A percentile compares a stretch with the other conserved stretches of the same genome.
These are phyloP conservation scores for Physcomitrellopsis africana DNA, from an alignment of 225 moss, liverwort and hornwort genomes.

Conservation along the genomic window DNA sequence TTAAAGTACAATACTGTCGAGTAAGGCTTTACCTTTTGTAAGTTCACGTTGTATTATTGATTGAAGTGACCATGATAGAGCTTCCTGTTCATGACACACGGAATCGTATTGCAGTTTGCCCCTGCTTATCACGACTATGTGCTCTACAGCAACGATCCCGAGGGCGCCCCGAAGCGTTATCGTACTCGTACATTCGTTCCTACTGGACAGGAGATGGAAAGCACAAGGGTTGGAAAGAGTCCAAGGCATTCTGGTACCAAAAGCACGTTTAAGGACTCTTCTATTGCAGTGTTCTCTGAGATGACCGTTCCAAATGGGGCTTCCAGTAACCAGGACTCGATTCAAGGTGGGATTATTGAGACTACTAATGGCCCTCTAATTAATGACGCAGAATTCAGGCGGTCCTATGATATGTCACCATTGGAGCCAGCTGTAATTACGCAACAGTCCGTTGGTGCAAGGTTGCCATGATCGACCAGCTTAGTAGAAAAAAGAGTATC, in stretches of 20 bases:
- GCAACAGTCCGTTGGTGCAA: conserved; percentile 43
- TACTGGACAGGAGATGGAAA: conserved; percentile 94
- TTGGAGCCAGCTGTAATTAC: conserved; percentile 56
- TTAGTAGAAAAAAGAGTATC: conserved; percentile 24
- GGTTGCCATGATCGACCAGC: conserved; percentile 57
- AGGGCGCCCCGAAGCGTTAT: conserved; percentile 74
- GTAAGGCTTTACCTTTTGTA: too few species aligned
- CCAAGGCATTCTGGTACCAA: conserved; percentile 18
- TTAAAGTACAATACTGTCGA: too few species aligned
- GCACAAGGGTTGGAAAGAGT: conserved; percentile 52
- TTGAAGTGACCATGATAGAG: not conserved
- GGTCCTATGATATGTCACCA: conserved; percentile 70
- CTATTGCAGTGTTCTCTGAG: too few species aligned
- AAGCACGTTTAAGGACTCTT: conserved; percentile 12
- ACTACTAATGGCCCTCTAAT: conserved; percentile 54
- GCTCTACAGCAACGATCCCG: conserved; percentile 94
- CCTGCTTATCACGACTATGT: conserved; percentile 98
- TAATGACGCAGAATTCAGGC: conserved; percentile 46
- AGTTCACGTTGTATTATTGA: not conserved
- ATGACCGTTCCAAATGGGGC: conserved; percentile 19
- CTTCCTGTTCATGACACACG: conserved; percentile 16
- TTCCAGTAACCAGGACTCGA: conserved; percentile 20
- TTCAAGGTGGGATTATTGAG: conserved; percentile 44
- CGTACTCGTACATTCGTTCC: conserved; percentile 90
- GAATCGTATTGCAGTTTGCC: conserved; percentile 70